Evolutionary conservation across 2,329 filamentous ascomycete species (phyloP).

Genomic region (Saccharata proteae): DNA sequence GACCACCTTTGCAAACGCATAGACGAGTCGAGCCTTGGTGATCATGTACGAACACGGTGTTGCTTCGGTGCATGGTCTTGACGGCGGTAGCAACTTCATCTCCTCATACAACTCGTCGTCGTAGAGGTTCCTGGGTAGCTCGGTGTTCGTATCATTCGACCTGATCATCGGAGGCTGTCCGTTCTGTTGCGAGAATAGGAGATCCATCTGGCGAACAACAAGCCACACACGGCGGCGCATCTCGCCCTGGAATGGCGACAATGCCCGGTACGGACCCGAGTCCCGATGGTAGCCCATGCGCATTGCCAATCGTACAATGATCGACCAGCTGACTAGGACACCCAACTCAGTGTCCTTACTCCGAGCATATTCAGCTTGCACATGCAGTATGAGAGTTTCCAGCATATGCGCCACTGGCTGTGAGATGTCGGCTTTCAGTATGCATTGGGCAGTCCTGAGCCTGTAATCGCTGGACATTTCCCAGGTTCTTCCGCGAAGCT

Average conservation of each 20-base stretch:
- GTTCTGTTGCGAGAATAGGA: conserved; percentile 65
- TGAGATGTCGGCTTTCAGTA: conserved; percentile 66
- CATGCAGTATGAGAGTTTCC: conserved; percentile 65
- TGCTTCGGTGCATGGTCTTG: conserved; percentile 55
- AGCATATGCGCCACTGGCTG: conserved; percentile 62
- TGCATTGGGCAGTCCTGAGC: conserved; percentile 62
- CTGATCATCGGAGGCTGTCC: conserved; percentile 54
- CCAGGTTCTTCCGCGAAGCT: conserved; percentile 56
- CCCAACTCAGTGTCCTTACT: conserved; percentile 63
- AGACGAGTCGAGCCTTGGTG: conserved; percentile 54
- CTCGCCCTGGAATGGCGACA: conserved; percentile 65
- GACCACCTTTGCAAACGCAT: conserved; percentile 59
- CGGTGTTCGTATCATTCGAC: conserved; percentile 61
- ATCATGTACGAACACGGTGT: conserved; percentile 74
- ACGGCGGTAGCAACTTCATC: conserved; percentile 54
- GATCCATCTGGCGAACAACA: conserved; percentile 59
- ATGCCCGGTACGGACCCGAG: conserved; percentile 57
- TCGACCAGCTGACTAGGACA: conserved; percentile 47
- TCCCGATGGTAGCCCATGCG: conserved; percentile 72
- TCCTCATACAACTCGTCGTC: conserved; percentile 67
- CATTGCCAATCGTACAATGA: conserved; percentile 52
- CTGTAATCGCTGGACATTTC: conserved; percentile 46
- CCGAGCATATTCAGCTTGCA: conserved; percentile 63
- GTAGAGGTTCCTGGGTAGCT: conserved; percentile 64
- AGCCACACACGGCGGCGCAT: conserved; percentile 54